A percentile compares a stretch with the other conserved stretches of the same genome.
Evolutionary conservation across 306 rosid genomes (phyloP).

Genomic region (Albizia julibrissin): DNA sequence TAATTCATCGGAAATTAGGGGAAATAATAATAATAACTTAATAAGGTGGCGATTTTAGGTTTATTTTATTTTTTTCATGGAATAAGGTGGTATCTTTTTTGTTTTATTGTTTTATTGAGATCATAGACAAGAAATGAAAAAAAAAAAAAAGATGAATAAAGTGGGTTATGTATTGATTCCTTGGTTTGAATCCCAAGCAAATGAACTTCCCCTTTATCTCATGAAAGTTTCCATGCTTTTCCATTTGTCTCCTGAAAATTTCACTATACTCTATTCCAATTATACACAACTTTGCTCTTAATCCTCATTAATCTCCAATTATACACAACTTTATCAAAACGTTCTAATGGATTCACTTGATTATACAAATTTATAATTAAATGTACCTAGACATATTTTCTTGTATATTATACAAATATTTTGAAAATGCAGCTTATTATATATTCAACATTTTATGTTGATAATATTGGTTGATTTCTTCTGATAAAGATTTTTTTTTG

Average conservation of each 20-base stretch:
- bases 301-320: neutral
- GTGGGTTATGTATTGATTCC: conserved; percentile 1
- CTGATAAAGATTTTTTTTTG: neutral
- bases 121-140: neutral
- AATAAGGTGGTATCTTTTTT: neutral
- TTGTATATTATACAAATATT: neutral
- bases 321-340: neutral
- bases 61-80: no score
- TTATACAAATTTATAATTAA: neutral
- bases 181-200: conserved; percentile 7
- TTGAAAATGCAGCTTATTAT: neutral
- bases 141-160: neutral
- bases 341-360: neutral
- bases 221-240: neutral
- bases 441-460: no score
- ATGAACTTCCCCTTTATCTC: neutral
- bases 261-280: neutral
- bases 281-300: neutral
- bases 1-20: neutral
- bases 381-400: neutral
- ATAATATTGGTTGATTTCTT: neutral
- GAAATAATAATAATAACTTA: neutral
- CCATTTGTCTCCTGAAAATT: neutral
- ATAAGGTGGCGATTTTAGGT: neutral
- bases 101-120: neutral